A percentile compares a stretch with the other conserved stretches of the same genome.
Conservation (phyloP, 305 asterid genomes). For the Petunia hybrid region DNA sequence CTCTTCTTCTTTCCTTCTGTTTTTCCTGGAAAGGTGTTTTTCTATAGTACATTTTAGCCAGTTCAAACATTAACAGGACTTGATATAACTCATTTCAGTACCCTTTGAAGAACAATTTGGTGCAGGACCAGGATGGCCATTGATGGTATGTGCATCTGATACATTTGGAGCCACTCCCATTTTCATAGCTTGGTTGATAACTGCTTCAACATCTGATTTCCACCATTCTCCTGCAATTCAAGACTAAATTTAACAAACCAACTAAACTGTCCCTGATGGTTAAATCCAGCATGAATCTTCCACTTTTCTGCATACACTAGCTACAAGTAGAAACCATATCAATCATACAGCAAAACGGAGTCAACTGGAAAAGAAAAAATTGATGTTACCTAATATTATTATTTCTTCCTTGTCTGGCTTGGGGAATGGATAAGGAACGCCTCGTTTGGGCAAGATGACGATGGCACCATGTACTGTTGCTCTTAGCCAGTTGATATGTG, state of each 20-base stretch:
- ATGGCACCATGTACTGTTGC: constrained; percentile 79
- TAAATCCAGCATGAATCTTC: background rate
- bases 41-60: background rate
- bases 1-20: background rate
- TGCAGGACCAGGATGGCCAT: constrained; percentile 65
- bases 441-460: constrained; percentile 61
- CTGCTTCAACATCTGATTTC: constrained; percentile 69
- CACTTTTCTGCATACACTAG: background rate
- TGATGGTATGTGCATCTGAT: constrained; percentile 77
- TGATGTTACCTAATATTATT: constrained; percentile 56
- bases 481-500: constrained; percentile 71
- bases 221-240: constrained; percentile 75
- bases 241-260: background rate
- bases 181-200: constrained; percentile 60
- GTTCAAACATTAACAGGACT: background rate
- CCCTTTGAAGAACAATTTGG: constrained; percentile 71
- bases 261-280: background rate
- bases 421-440: constrained; percentile 71
- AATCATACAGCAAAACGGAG: background rate
- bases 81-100: constrained; percentile 30
- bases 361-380: background rate
- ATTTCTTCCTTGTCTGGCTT: constrained; percentile 67
- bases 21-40: background rate
- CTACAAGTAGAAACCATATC: background rate
- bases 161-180: constrained; percentile 67